Evolutionary conservation across 805 yeast species (phyloP).

Genomic region (Metahyphopichia silvanorum): DNA sequence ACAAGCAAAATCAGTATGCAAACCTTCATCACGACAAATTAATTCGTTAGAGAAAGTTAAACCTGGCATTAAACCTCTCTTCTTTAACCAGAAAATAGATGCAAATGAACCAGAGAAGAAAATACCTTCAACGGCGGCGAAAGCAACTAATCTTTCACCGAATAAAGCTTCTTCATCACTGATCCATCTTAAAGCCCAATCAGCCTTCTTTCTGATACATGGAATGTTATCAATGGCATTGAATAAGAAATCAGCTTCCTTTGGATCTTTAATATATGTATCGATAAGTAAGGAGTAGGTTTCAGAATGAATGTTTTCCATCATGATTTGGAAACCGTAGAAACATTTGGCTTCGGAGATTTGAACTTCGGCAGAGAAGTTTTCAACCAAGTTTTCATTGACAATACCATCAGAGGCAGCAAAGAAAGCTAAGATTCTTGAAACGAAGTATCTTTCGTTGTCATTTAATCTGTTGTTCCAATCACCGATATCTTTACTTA

Average conservation of each 20-base stretch:
- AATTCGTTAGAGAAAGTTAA: slow-evolving; percentile 96
- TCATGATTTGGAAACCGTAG: slow-evolving; percentile 99
- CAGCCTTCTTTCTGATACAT: slow-evolving; percentile 94
- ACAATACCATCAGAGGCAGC: slow-evolving; percentile 99
- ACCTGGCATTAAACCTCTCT: slow-evolving; percentile 99
- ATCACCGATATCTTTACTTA: slow-evolving; percentile 85
- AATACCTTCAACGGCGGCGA: slow-evolving; percentile 98
- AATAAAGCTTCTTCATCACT: slow-evolving; percentile 81
- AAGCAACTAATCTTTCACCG: slow-evolving; percentile 95
- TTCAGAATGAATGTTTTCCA: slow-evolving; percentile 98
- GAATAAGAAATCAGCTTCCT: slow-evolving; percentile 85
- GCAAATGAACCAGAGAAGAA: slow-evolving; percentile 99
- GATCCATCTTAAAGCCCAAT: slow-evolving; percentile 99
- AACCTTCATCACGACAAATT: slow-evolving; percentile 97
- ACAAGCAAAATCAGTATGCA: slow-evolving; percentile 98
- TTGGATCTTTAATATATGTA: slow-evolving; percentile 93
- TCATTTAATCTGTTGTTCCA: slow-evolving; percentile 89
- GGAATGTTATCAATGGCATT: slow-evolving; percentile 97
- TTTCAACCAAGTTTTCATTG: slow-evolving; percentile 95
- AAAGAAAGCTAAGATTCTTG: slow-evolving; percentile 93
- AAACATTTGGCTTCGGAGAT: slow-evolving; percentile 97
- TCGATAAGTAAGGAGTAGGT: slow-evolving; percentile 94
- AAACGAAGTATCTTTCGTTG: slow-evolving; percentile 88
- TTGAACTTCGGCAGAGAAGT: slow-evolving; percentile 96
- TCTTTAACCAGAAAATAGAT: slow-evolving; percentile 97